Evolutionary conservation across 108 stramenopile genomes (phyloP), one percentile per base, ranked within the genome.

Genomic region (Mediolabrus comicus): DNA sequence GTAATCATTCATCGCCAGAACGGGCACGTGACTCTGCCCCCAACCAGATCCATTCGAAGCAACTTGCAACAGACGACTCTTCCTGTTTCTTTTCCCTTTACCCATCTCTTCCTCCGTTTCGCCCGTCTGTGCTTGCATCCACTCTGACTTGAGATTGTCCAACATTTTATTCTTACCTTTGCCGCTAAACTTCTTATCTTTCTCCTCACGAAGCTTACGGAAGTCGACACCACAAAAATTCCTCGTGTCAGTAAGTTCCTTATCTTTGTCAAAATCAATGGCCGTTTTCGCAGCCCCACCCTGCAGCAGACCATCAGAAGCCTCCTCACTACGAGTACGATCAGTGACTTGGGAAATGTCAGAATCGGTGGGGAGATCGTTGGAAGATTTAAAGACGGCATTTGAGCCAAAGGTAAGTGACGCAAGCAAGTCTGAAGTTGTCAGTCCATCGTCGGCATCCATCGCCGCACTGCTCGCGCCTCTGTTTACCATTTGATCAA

Each of bases 271-370:
- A 71, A 80, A 90, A 67, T 75, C 77, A 25, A 54, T 67, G 24
- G 70, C 84, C 13, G 59, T 69, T 26, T 79, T 25, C 3, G 53
- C 24, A 3, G 51, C 65, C 7, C 71, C 76, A 16, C 86, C 83
- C 29, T 71, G 61, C 32, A 87, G 78, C 28, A 67, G 70, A 10
- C 83, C 86, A 14, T 72, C 72, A 2, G 79, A 68, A 14, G 55
- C 56, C 25, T 72, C 71, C 43, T 83, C 84, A 41, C 52, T 79
- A 17, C 92, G 83, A 16, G 63, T 87, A 33, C 87, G 88, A 67
- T 92, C 91, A 51, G 90, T 82, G 28, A 97, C 84, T 22, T 62
- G 61, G 31, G 84, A 85, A 62, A 97, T 92, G 33, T 95, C 94
- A 10, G 79, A 71, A 38, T 89, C 82, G 28, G 88, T 82, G 32